Evolutionary conservation across 2,329 filamentous ascomycete species (phyloP).

Genomic region (Cercospora sp.): DNA sequence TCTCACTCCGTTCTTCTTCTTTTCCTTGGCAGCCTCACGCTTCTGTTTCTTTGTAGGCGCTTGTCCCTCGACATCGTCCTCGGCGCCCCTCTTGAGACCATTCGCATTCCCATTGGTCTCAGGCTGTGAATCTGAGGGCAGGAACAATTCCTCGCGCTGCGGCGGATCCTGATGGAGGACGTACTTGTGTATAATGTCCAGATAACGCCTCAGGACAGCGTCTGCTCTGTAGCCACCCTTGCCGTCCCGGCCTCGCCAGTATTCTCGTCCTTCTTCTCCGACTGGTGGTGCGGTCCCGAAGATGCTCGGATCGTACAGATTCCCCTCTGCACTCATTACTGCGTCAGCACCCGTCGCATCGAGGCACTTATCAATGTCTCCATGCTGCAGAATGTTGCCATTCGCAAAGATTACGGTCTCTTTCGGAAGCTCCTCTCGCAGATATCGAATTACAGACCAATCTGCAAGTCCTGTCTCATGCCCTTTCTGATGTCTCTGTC

Average conservation of each 20-base stretch:
- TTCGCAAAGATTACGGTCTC: conserved; percentile 97
- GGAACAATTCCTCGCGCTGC: conserved; percentile 67
- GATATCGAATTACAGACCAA: conserved; percentile 79
- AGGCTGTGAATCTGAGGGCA: conserved; percentile 57
- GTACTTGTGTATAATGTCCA: conserved; percentile 84
- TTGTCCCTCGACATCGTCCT: conserved; percentile 50
- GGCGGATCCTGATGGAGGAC: conserved; percentile 68
- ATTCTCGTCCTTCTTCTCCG: conserved; percentile 71
- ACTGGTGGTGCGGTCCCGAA: conserved; percentile 68
- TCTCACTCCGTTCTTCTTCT: conserved; percentile 47
- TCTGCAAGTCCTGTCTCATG: conserved; percentile 92
- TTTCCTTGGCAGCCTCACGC: conserved; percentile 37
- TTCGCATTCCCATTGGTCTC: conserved; percentile 21
- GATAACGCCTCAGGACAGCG: conserved; percentile 79
- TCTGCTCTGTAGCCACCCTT: conserved; percentile 86
- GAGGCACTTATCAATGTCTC: conserved; percentile 75
- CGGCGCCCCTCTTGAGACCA: conserved; percentile 30
- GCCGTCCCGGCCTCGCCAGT: conserved; percentile 79
- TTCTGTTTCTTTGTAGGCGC: conserved; percentile 55
- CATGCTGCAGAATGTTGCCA: conserved; percentile 82
- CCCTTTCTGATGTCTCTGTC: conserved; percentile 87
- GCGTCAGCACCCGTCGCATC: conserved; percentile 83
- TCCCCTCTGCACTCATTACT: conserved; percentile 95
- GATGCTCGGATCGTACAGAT: conserved; percentile 85
- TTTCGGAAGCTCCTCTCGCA: conserved; percentile 77